Evolutionary conservation across 305 asterid species (phyloP), one percentile per base, ranked within the genome.

Genomic region (Galium porrigens): DNA sequence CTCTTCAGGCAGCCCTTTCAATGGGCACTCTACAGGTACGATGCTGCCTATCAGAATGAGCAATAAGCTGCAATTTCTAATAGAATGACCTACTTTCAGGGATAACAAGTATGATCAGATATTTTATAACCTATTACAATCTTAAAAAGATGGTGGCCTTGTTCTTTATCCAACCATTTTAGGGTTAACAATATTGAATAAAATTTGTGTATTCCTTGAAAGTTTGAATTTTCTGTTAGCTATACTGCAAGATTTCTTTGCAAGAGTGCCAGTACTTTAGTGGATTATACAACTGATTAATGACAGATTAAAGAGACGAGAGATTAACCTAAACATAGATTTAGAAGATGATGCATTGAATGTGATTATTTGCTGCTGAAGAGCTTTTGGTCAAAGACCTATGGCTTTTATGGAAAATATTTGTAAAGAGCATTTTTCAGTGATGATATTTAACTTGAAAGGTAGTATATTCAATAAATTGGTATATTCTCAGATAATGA

Each of bases 1-100:
- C 95, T 77, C 99, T 92, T 80, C 99, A 85, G 78, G 95, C 88
- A 76, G 99, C 99, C 66, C 94, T 92, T 70, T 81, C 99, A 34
- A 81, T 80, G 6, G 97, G 99, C 55, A 56, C 85, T 73, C 84
- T 92, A 61, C 95, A 89, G 99, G 96, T 87, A 69, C 61, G 63
- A 6, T 48, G 3, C 36, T 15, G 32, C 15, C 2, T 5, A 51
- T 25, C n/a, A 11, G 48, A 2, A 52, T 17, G 7, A 34, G 60
- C 17, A 36, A 5, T 15, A 42, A 17, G 42, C 46, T 25, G 44
- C 30, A 20, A 14, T 41, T 22, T 14, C 2, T 2, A 22, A 11
- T 61, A 15, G 25, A 25, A 62, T 42, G 11, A 12, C 39, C n/a
- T 22, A 12, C 34, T 41, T 41, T 41, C 37, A 4, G 10, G 17